These are phyloP conservation scores for Onygena corvina DNA, from an alignment of 2,329 filamentous ascomycete genomes.

Conservation along the genomic window DNA sequence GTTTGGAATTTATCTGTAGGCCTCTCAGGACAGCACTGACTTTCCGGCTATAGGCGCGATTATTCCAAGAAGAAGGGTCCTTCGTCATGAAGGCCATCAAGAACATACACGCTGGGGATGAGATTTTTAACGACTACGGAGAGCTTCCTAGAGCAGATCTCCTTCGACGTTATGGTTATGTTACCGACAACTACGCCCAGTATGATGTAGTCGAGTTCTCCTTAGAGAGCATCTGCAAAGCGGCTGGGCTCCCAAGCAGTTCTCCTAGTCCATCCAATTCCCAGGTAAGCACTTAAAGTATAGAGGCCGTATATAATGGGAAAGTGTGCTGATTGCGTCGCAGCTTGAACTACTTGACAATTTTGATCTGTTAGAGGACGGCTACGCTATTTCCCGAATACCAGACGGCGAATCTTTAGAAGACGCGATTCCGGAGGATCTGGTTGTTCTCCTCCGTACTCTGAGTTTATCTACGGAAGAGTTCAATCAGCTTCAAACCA, in stretches of 20 bases:
- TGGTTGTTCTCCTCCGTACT: constrained; percentile 29
- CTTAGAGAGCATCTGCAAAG: constrained; percentile 44
- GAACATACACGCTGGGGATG: constrained; percentile 42
- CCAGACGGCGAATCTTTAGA: constrained; percentile 20
- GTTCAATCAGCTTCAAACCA: constrained; percentile 24
- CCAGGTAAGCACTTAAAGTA: constrained; percentile 19
- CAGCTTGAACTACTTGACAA: constrained; percentile 48
- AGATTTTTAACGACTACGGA: constrained; percentile 84
- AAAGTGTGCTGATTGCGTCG: constrained; percentile 8
- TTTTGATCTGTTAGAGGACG: constrained; percentile 55
- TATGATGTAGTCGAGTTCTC: constrained; percentile 77
- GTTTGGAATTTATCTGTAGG: constrained; percentile 17
- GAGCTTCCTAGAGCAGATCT: constrained; percentile 72
- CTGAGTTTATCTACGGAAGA: constrained; percentile 25
- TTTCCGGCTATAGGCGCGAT: constrained; percentile 36
- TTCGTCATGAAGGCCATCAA: constrained; percentile 3
- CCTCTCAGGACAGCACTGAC: background rate
- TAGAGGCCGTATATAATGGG: background rate
- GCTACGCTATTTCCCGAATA: constrained; percentile 49
- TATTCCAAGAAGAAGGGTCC: constrained; percentile 44
- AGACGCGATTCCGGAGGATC: constrained; percentile 30
- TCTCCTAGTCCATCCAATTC: constrained; percentile 23
- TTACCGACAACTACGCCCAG: constrained; percentile 61
- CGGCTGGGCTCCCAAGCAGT: constrained; percentile 24
- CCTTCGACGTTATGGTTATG: constrained; percentile 73